phyloP scores from a whole-genome alignment of 2,329 filamentous ascomycete genomes.

The Coniochaeta sp. region DNA sequence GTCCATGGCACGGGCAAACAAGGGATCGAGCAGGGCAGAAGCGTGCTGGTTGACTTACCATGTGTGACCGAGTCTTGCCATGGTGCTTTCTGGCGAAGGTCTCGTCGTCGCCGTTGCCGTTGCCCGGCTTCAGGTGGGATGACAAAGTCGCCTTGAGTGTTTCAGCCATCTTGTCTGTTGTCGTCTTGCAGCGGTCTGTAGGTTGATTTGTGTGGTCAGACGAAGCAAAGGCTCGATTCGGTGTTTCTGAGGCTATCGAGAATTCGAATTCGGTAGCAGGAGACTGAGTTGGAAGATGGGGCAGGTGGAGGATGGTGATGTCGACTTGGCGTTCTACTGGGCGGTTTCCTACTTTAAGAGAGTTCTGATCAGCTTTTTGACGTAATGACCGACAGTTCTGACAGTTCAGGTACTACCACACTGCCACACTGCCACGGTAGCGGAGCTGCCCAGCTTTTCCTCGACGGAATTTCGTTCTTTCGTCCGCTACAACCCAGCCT shows the following conservation, averaged over 20 bases:
- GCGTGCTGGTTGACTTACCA: slow-evolving; percentile 52
- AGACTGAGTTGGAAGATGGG: not conserved
- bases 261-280: not conserved
- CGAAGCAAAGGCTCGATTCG: not conserved
- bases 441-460: not conserved
- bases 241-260: not conserved
- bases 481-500: not conserved
- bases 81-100: slow-evolving; percentile 60
- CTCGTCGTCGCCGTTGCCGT: slow-evolving; percentile 35
- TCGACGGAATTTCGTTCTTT: not conserved
- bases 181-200: not conserved
- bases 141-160: slow-evolving; percentile 70
- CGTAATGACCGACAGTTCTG: too few relatives aligned
- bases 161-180: slow-evolving; percentile 22
- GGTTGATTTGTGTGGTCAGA: not conserved
- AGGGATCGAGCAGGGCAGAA: not conserved
- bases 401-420: not conserved
- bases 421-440: not conserved
- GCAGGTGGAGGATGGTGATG: not conserved
- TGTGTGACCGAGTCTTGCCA: slow-evolving; percentile 79
- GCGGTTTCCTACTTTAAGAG: not conserved
- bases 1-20: not conserved
- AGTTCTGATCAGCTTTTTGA: not conserved
- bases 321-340: not conserved
- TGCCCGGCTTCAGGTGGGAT: slow-evolving; percentile 68